Conservation (phyloP, 306 rosid species). For the Senna tora region DNA sequence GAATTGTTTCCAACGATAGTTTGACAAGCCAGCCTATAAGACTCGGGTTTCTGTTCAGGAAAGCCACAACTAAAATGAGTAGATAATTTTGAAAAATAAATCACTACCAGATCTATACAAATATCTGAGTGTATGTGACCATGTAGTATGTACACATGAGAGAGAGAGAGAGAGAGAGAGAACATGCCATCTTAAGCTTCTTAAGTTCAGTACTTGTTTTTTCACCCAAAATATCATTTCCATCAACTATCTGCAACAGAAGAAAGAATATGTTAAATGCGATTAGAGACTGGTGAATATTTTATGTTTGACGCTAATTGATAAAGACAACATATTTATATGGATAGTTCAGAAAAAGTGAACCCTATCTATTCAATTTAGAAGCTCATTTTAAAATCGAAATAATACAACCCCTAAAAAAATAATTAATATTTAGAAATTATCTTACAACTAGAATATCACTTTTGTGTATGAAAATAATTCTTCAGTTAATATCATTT, state of each 20-base stretch:
- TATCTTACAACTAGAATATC: neutral
- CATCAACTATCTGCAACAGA: conserved; percentile 71
- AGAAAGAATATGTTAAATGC: conserved; percentile 1
- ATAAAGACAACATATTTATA: conserved; percentile 1
- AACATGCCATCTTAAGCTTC: conserved; percentile 77
- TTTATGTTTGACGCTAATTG: conserved; percentile 6
- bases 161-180: conserved; percentile 19
- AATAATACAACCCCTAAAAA: neutral
- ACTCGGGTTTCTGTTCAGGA: conserved; percentile 78
- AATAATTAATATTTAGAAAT: neutral
- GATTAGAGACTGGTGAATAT: conserved; percentile 1
- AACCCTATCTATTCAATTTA: neutral
- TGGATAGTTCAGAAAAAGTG: neutral
- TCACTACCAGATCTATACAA: neutral
- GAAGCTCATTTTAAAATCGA: conserved; percentile 1
- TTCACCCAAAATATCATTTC: conserved; percentile 79
- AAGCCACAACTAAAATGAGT: conserved; percentile 21
- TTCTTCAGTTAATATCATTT: neutral
- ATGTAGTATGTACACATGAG: neutral
- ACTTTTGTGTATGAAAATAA: neutral
- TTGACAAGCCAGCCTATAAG: conserved; percentile 97
- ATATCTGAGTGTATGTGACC: neutral
- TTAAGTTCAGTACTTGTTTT: conserved; percentile 89
- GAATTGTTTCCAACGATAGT: conserved; percentile 92
- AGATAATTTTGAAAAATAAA: conserved; percentile 12